These are phyloP conservation scores for Phyllosticta capitalensis DNA, from an alignment of 2,329 filamentous ascomycete genomes.

Conservation along the genomic window DNA sequence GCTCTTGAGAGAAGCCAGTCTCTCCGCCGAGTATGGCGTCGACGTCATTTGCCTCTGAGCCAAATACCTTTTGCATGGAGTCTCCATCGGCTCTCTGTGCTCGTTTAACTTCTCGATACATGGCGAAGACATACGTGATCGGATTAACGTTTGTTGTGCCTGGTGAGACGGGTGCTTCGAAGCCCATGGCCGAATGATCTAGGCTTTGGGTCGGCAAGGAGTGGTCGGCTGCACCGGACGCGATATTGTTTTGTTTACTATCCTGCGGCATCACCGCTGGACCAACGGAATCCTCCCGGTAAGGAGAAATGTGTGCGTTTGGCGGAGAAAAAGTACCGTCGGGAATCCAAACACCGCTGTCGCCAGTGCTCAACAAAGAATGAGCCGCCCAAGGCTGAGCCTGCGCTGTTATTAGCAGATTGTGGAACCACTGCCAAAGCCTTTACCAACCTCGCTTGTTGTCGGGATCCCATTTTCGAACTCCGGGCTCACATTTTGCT, in stretches of 20 bases:
- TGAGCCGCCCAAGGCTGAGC: conserved; percentile 4
- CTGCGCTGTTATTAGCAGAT: conserved; percentile 1
- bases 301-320: conserved; percentile 1
- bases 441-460: conserved; percentile 4
- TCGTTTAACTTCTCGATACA: conserved; percentile 8
- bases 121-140: conserved; percentile 4
- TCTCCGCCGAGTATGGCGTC: conserved; percentile 2
- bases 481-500: conserved; percentile 1
- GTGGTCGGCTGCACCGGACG: background rate
- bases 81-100: conserved; percentile 2
- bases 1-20: conserved; percentile 3
- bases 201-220: background rate
- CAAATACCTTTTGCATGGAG: conserved; percentile 4
- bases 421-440: background rate
- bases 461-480: conserved; percentile 4
- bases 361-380: conserved; percentile 4
- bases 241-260: conserved; percentile 5
- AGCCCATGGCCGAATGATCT: conserved; percentile 4
- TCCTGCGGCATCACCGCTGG: conserved; percentile 6
- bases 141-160: conserved; percentile 3
- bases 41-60: conserved; percentile 1
- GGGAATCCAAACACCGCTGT: conserved; percentile 9
- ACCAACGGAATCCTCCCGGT: conserved; percentile 4
- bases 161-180: background rate
- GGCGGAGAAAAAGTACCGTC: conserved; percentile 8